A percentile compares a stretch with the other conserved stretches of the same genome.
Evolutionary conservation across 805 yeast species (phyloP).

Genomic region (Zygoascus tannicola): DNA sequence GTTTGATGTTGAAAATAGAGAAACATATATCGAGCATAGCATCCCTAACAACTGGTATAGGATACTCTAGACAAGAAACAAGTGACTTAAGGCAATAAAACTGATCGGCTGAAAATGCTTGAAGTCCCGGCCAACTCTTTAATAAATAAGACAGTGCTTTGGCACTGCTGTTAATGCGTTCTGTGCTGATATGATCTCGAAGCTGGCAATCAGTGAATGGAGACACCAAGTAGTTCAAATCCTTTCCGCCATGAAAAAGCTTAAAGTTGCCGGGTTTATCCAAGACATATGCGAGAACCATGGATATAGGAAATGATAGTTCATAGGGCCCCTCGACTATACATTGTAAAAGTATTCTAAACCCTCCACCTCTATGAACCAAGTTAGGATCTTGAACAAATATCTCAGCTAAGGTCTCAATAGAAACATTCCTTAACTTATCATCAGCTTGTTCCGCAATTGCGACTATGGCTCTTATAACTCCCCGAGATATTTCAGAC

Average conservation of each 20-base stretch:
- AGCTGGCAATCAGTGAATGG: slow-evolving; percentile 59
- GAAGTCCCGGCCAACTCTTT: slow-evolving; percentile 69
- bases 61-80: slow-evolving; percentile 50
- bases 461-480: slow-evolving; percentile 57
- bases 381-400: slow-evolving; percentile 37
- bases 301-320: slow-evolving; percentile 34
- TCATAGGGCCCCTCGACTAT: slow-evolving; percentile 47
- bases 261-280: slow-evolving; percentile 48
- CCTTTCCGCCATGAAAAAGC: slow-evolving; percentile 49
- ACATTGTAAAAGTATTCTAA: slow-evolving; percentile 36
- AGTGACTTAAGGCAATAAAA: slow-evolving; percentile 49
- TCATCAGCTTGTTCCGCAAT: slow-evolving; percentile 49
- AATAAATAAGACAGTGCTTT: slow-evolving; percentile 50
- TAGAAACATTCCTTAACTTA: slow-evolving; percentile 38
- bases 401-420: slow-evolving; percentile 47
- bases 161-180: slow-evolving; percentile 51
- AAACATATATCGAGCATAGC: slow-evolving; percentile 62
- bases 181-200: slow-evolving; percentile 39
- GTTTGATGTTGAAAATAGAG: slow-evolving; percentile 53
- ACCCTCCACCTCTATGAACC: slow-evolving; percentile 38
- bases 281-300: slow-evolving; percentile 45
- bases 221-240: slow-evolving; percentile 53
- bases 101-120: slow-evolving; percentile 49
- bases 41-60: slow-evolving; percentile 44
- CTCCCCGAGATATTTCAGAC: slow-evolving; percentile 47